phyloP scores from a whole-genome alignment of 2,329 filamentous ascomycete species.

The Diplocarpon rosae region DNA sequence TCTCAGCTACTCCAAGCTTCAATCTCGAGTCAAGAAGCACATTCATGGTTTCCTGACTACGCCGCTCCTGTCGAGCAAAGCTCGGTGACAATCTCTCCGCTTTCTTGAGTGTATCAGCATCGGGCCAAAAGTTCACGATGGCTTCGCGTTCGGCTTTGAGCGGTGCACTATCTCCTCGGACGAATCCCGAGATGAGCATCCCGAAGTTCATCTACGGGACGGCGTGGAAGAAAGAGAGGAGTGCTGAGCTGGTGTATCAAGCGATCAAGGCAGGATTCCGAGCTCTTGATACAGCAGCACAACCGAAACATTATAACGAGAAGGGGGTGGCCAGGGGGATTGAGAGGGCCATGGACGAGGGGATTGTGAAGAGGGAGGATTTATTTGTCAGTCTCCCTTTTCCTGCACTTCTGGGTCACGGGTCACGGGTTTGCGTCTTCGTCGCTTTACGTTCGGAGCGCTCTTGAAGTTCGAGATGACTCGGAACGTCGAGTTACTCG shows the following conservation, averaged over 20 bases:
- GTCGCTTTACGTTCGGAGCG: no score
- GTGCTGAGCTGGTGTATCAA: slow-evolving; percentile 53
- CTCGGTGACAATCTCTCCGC: no score
- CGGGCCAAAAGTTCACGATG: no score
- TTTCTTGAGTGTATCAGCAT: no score
- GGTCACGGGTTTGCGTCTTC: neutral
- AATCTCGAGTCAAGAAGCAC: neutral
- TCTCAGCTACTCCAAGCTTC: neutral
- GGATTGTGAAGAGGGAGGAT: slow-evolving; percentile 45
- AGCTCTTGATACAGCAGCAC: slow-evolving; percentile 66
- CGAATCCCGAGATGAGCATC: slow-evolving; percentile 27
- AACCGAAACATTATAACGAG: slow-evolving; percentile 71
- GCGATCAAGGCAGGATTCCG: slow-evolving; percentile 61
- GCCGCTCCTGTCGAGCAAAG: no score
- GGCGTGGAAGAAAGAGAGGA: slow-evolving; percentile 71
- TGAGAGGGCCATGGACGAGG: slow-evolving; percentile 46
- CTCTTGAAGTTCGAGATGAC: neutral
- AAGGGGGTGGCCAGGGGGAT: slow-evolving; percentile 58
- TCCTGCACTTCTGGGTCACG: neutral
- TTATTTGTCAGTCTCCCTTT: slow-evolving; percentile 44
- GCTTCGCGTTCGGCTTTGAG: neutral
- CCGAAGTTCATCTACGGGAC: slow-evolving; percentile 63
- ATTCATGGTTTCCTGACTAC: no score
- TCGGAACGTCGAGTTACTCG: no score
- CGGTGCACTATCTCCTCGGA: neutral